Percentiles rank a stretch among this genome's conserved stretches.
Evolutionary conservation across 164 flowering plant species (phyloP).

Genomic region (Sextonia rubra): DNA sequence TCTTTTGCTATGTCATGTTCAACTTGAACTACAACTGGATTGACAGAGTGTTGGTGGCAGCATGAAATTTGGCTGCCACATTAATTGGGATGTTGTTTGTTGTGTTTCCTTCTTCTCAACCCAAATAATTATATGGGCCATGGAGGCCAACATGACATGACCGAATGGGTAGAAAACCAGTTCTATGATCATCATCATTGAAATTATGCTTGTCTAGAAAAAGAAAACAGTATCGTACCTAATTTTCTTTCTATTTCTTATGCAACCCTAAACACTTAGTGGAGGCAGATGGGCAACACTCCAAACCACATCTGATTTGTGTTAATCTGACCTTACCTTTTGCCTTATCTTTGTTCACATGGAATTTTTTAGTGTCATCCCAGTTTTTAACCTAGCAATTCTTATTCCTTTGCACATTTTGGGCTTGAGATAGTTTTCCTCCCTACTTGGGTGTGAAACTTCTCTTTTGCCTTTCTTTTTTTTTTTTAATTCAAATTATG

Average conservation of each 20-base stretch:
- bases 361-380: not conserved
- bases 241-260: not conserved
- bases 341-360: not conserved
- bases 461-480: not conserved
- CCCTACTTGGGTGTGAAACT: not conserved
- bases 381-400: not conserved
- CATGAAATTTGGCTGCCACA: not conserved
- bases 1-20: not conserved
- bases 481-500: not conserved
- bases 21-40: not conserved
- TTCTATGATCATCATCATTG: not conserved
- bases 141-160: not conserved
- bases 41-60: not conserved
- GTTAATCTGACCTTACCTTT: no score
- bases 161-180: not conserved
- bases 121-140: not conserved
- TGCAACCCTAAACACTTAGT: no score
- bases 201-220: not conserved
- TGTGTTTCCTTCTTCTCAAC: no score
- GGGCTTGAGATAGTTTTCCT: not conserved
- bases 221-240: not conserved
- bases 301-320: not conserved
- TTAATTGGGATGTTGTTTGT: not conserved
- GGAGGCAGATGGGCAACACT: not conserved
- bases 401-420: not conserved